A percentile compares a stretch with the other conserved stretches of the same genome.
These are phyloP conservation scores for Halophytophthora polymorphica DNA, from an alignment of 352 stramenopile species.

Conservation along the genomic window DNA sequence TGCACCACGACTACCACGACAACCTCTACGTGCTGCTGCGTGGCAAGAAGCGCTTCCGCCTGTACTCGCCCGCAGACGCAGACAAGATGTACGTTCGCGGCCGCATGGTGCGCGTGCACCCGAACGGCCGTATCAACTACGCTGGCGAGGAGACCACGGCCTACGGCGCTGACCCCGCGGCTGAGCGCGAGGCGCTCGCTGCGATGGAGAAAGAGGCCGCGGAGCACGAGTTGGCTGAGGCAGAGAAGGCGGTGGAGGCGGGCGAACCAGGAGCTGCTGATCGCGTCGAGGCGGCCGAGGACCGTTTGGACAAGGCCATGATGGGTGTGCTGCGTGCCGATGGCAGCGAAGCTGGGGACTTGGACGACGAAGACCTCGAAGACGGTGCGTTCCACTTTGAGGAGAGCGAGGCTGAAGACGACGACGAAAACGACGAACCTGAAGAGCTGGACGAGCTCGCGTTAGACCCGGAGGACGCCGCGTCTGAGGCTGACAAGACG, in stretches of 20 bases:
- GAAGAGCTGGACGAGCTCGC: conserved; percentile 53
- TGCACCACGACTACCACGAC: conserved; percentile 99
- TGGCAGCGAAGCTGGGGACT: conserved; percentile 33
- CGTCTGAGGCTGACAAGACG: conserved; percentile 24
- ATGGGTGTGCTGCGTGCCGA: conserved; percentile 72
- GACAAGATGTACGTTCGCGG: conserved; percentile 92
- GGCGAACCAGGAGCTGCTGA: conserved; percentile 43
- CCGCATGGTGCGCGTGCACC: conserved; percentile 81
- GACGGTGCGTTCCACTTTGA: conserved; percentile 43
- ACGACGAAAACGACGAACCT: conserved; percentile 34
- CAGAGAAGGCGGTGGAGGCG: conserved; percentile 50
- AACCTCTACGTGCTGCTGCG: conserved; percentile 96
- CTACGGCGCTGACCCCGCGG: conserved; percentile 66
- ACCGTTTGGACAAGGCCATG: conserved; percentile 67
- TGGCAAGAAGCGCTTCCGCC: conserved; percentile 93
- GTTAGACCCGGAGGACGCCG: conserved; percentile 37
- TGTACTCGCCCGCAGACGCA: conserved; percentile 90
- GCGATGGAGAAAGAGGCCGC: conserved; percentile 59
- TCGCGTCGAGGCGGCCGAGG: conserved; percentile 56
- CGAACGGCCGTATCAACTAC: conserved; percentile 97
- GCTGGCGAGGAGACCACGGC: conserved; percentile 78
- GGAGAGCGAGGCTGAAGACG: conserved; percentile 63
- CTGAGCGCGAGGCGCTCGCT: conserved; percentile 54
- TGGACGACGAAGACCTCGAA: conserved; percentile 51
- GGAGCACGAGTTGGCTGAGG: conserved; percentile 52